Base-by-base conservation (phyloP, 2,329 filamentous ascomycete genomes). In the Arthrobotrys iridis region DNA sequence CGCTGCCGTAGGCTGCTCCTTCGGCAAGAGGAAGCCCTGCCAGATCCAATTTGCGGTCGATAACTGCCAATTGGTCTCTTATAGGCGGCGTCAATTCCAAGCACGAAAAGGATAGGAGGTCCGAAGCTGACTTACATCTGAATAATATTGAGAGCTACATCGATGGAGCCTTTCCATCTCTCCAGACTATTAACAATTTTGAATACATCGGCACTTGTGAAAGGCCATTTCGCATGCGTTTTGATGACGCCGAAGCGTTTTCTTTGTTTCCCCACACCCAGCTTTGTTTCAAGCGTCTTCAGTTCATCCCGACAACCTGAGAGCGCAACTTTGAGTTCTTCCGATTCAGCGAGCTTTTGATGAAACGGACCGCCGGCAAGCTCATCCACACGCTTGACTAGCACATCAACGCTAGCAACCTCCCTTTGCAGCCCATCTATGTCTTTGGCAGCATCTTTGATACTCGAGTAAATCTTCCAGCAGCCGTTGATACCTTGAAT, bases 1-100 rank as follows among this genome's bases (percentile, higher is more conserved):
- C 77, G 4, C 77, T 77, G 30, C 78, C 70, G 63, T 78, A 80
- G 3, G 18, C 45, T 22, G 79, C 79, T 15, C 65, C 77, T 7
- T 67, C 35, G 13, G 73, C 73, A 37, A 30, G 20, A 10, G 76
- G 71, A 18, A 59, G 35, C 6, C 28, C 26, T 15, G 15, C 48
- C 5, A 50, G 48, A 22, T 45, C 28, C 6, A 58, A 7, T 35
- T 41, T 43, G 5, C 43, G 30, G 7, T 43, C 26, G 11, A 60
- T 8, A 43, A n/a, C 24, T 4, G 20, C 8, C 6, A 48, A 5
- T 45, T 45, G 6, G 40, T 5, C n/a, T 4, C 40, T 45, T 6
- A 8, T n/a, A n/a, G n/a, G n/a, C n/a, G n/a, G n/a, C n/a, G n/a
- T 28, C 11, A 59, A 10, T 10, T 26, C 10, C 35, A 3, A 11